phyloP scores from a whole-genome alignment of 768 basidiomycete species.

The Dentipellis sp. region DNA sequence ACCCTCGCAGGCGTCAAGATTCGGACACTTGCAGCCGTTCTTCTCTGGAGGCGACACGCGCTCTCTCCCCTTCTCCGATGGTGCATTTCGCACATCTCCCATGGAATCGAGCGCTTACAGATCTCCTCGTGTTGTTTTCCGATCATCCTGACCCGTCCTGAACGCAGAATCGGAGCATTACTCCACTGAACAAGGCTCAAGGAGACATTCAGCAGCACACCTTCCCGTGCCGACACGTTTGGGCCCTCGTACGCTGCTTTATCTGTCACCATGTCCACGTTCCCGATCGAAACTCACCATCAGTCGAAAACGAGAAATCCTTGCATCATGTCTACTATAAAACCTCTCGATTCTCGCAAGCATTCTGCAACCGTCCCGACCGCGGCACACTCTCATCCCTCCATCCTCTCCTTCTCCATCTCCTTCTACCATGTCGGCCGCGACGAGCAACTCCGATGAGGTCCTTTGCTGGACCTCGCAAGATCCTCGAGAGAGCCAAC shows the following conservation, averaged over 20 bases:
- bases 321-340: conserved; percentile 45
- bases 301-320: conserved; percentile 37
- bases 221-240: conserved; percentile 68
- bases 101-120: conserved; percentile 30
- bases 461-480: conserved; percentile 83
- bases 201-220: conserved; percentile 45
- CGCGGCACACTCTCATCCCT: neutral
- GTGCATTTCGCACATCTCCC: conserved; percentile 22
- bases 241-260: conserved; percentile 57
- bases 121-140: conserved; percentile 54
- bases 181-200: conserved; percentile 64
- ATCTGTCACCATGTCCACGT: conserved; percentile 71
- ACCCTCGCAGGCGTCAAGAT: neutral
- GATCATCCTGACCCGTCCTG: conserved; percentile 55
- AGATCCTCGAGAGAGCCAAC: conserved; percentile 73
- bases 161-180: conserved; percentile 48
- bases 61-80: conserved; percentile 11
- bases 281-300: conserved; percentile 62
- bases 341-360: conserved; percentile 20
- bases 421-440: conserved; percentile 33
- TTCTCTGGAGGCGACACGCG: conserved; percentile 16
- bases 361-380: conserved; percentile 13
- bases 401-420: conserved; percentile 16
- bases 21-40: too few species aligned
- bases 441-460: conserved; percentile 40